phyloP scores from a whole-genome alignment of 2,329 filamentous ascomycete species.

The Curvularia eragrostidis region DNA sequence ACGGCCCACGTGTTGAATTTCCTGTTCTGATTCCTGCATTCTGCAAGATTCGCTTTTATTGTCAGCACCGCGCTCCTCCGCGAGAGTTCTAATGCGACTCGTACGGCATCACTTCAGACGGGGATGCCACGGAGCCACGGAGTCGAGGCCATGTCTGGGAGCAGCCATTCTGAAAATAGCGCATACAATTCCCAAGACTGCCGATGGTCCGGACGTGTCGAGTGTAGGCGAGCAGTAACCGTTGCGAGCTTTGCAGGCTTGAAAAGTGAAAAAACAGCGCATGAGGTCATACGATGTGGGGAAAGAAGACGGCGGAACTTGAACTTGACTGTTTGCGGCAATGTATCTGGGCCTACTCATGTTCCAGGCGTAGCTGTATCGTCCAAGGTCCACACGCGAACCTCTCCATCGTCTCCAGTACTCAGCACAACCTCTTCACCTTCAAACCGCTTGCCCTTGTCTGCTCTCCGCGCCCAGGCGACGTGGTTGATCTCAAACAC shows the following conservation, averaged over 20 bases:
- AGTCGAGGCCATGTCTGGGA: background rate
- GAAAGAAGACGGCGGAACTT: background rate
- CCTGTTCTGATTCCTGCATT: slow-evolving; percentile 24
- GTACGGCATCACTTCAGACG: background rate
- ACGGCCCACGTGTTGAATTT: slow-evolving; percentile 26
- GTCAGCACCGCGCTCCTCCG: background rate
- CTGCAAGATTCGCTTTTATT: slow-evolving; percentile 7
- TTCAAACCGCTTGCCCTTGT: slow-evolving; percentile 65
- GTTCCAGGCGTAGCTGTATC: background rate
- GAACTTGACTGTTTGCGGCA: background rate
- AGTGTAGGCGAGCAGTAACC: background rate
- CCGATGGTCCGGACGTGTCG: background rate
- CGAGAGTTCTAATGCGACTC: background rate
- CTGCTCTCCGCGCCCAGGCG: slow-evolving; percentile 81
- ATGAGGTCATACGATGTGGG: slow-evolving; percentile 5
- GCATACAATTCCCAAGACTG: background rate
- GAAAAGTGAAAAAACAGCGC: background rate
- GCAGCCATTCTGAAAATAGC: background rate
- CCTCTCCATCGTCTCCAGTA: slow-evolving; percentile 89
- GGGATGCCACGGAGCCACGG: background rate
- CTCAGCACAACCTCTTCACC: slow-evolving; percentile 86
- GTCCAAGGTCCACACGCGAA: slow-evolving; percentile 75
- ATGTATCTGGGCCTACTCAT: slow-evolving; percentile 2
- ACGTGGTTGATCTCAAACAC: slow-evolving; percentile 95
- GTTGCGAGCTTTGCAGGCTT: background rate